Base-by-base conservation (phyloP, 2,329 filamentous ascomycete genomes). In the Colletotrichum simmondsii region DNA sequence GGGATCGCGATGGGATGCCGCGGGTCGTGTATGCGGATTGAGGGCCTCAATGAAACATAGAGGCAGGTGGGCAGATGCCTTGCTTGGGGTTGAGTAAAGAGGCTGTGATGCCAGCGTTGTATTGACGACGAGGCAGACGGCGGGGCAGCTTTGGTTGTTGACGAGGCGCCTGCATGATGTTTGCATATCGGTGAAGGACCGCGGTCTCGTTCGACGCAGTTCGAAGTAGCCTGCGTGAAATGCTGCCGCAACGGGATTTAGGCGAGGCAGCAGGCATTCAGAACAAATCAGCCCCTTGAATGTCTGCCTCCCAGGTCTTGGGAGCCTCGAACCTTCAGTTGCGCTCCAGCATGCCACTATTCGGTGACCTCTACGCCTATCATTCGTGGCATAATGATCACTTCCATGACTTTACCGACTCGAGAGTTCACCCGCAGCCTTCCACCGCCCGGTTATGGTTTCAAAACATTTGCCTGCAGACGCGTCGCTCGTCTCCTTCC, bases 1-100 rank as follows among this genome's bases (percentile, higher is more conserved):
- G 54, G 77, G 77, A 52, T 60, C 63, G 58, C 74, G 62, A 63
- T n/a, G 61, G 61, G 3, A 54, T 63, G 30, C 61, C 61, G 14
- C 46, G 22, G 11, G 10, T 63, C 46, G 28, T 26, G 14, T 53
- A 54, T 32, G 30, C 14, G 30, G 28, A 63, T n/a, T 54, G 22
- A 63, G 3, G 22, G 42, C 19, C 19, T 49, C 42, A 19, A 42
- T 42, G 37, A 8, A n/a, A 22, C 42, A 8, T 0, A 19, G 42
- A 22, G 42, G 7, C 19, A 49, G 19, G 42, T 22, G 10, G 42
- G 42, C 8, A 49, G 19, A 49, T 8, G 42, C 42, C 42, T 49
- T 49, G 42, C 42, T 49, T 10, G 2, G 2, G 16, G 5, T 19
- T 19, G 37, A 19, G 37, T 42, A 19, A 3, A 1, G 16, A 2